Base-by-base conservation (phyloP, 1,284 basidiomycete genomes). In the Grifola frondosa region DNA sequence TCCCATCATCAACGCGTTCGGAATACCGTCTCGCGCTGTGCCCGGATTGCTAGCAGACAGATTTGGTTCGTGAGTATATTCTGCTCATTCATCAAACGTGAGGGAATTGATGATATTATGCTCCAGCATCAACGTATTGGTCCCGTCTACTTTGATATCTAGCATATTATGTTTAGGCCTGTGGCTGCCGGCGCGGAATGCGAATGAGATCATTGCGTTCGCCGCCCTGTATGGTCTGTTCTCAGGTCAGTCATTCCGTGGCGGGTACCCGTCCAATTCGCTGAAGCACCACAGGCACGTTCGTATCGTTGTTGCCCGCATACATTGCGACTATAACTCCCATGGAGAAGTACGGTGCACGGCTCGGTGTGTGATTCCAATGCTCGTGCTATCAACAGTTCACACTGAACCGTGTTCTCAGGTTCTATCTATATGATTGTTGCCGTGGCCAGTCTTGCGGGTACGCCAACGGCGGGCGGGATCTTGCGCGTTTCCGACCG, bases 361-460 rank as follows among this genome's bases (percentile, higher is more conserved):
- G 51, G 0, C 45, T 53, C 7, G 51, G 51, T 53, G n/a, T 30
- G 47, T 32, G 5, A 7, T 17, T 6, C 15, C 4, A 6, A n/a
- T 6, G 13, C 5, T 6, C 26, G 2, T 7, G 2, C 4, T 9
- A 11, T 26, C 13, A 23, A 11, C 15, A 10, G 10, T 5, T 10
- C 17, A 10, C 23, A 10, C n/a, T n/a, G 10, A 7, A 15, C 13
- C 12, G 16, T 75, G 74, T 20, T 79, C 77, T 1, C 75, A 76
- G 57, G 80, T 9, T 38, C 44, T 21, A 33, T 44, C 11, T 52
- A 42, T 22, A 42, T 51, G 23, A 43, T 40, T 37, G 32, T 49
- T 26, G 38, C 49, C 5, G 26, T 49, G 21, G 44, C 47, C 6
- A 49, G 47, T 4, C 50, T 52, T 24, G 37, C 45, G 19, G 50